Evolutionary conservation across 306 rosid genomes (phyloP).

Genomic region (Lupinus albus): DNA sequence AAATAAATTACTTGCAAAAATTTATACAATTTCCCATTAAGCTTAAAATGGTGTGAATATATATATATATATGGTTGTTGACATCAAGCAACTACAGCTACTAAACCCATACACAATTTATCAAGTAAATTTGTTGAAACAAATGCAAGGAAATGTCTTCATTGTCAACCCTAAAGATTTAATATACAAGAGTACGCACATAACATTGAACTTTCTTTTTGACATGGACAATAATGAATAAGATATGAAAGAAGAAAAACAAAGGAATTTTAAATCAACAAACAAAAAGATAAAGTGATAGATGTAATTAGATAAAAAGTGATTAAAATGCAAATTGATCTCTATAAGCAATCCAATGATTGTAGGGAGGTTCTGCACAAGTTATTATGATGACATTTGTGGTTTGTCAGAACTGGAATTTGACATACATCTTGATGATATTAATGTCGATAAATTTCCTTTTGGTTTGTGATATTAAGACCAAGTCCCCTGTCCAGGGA

Average conservation of each 20-base stretch:
- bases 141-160: background rate
- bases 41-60: background rate
- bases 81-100: background rate
- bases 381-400: background rate
- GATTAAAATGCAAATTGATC: background rate
- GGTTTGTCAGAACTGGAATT: background rate
- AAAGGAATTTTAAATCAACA: background rate
- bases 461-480: too few relatives aligned
- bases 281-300: background rate
- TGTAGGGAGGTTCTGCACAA: background rate
- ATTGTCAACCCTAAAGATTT: background rate
- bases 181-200: background rate
- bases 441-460: too few relatives aligned
- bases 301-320: background rate
- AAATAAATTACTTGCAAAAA: background rate
- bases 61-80: background rate
- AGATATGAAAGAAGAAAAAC: background rate
- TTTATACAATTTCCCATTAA: background rate
- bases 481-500: background rate
- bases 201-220: background rate
- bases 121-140: slow-evolving; percentile 2
- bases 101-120: background rate
- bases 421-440: background rate
- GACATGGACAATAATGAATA: background rate
- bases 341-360: background rate